Conservation (phyloP, 2,329 filamentous ascomycete species). For the Juglanconis juglandina region DNA sequence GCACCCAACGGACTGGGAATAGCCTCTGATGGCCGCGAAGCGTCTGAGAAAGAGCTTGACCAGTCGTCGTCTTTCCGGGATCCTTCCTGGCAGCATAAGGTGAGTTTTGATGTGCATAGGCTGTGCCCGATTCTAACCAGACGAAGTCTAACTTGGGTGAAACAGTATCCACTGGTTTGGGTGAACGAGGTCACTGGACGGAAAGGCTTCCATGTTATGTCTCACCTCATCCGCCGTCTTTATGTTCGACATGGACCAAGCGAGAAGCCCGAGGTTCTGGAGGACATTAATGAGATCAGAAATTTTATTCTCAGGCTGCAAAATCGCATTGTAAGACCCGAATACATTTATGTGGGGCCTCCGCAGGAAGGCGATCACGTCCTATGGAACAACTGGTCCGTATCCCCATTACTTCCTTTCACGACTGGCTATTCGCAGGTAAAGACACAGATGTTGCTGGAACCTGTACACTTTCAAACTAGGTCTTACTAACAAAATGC, state of each 20-base stretch:
- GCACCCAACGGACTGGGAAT: conserved; percentile 39
- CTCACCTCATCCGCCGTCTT: not conserved
- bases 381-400: conserved; percentile 37
- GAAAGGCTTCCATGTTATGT: not conserved
- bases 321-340: conserved; percentile 35
- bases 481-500: too few species aligned
- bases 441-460: too few species aligned
- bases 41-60: conserved; percentile 27
- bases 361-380: conserved; percentile 40
- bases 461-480: too few species aligned
- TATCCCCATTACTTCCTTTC: too few species aligned
- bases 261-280: conserved; percentile 32
- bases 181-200: not conserved
- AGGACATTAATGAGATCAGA: conserved; percentile 36
- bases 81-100: not conserved
- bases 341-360: conserved; percentile 37
- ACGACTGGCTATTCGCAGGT: too few species aligned
- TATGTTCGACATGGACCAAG: conserved; percentile 28
- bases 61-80: conserved; percentile 19
- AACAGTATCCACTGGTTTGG: not conserved
- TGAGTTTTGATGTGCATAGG: not conserved
- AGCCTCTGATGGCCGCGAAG: conserved; percentile 34
- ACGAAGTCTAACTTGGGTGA: not conserved
- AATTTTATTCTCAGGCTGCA: conserved; percentile 32
- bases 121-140: too few species aligned